Evolutionary conservation across 495 filamentous ascomycete species (phyloP).

Genomic region (Aspergillus saccharolyticus): DNA sequence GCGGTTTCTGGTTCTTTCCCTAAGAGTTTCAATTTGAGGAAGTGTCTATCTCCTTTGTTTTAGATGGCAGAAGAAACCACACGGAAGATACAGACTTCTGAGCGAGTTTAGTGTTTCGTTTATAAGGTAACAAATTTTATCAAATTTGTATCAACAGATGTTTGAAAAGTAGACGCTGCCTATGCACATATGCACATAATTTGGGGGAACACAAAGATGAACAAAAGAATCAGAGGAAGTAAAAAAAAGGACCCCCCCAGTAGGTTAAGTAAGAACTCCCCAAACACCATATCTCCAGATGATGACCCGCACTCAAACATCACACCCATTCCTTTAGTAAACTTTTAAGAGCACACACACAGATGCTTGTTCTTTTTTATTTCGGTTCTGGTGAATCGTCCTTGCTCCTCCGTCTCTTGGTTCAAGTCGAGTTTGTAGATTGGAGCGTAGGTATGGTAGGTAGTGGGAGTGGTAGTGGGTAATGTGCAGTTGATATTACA

Average conservation of each 20-base stretch:
- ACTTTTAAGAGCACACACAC: background rate
- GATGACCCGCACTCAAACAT: slow-evolving; percentile 7
- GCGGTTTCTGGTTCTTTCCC: background rate
- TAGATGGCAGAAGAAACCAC: background rate
- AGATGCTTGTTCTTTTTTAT: slow-evolving; percentile 5
- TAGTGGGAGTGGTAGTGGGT: background rate
- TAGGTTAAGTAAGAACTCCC: slow-evolving; percentile 11
- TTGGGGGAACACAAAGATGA: background rate
- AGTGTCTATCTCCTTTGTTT: background rate
- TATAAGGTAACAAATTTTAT: background rate
- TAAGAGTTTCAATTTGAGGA: background rate
- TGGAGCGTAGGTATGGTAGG: background rate
- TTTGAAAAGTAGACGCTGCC: slow-evolving; percentile 21
- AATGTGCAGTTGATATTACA: background rate
- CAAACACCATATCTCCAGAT: slow-evolving; percentile 23
- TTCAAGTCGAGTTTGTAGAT: background rate
- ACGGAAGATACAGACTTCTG: too few relatives aligned
- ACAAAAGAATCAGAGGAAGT: slow-evolving; percentile 1
- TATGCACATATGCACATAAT: slow-evolving; percentile 27
- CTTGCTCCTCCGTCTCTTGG: background rate
- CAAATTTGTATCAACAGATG: slow-evolving; percentile 20
- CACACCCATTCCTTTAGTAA: slow-evolving; percentile 8
- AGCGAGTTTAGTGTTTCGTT: too few relatives aligned
- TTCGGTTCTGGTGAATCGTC: background rate
- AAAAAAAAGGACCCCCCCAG: slow-evolving; percentile 13